These are phyloP conservation scores for Amanita inopinata DNA, from an alignment of 768 basidiomycete genomes.

Conservation along the genomic window DNA sequence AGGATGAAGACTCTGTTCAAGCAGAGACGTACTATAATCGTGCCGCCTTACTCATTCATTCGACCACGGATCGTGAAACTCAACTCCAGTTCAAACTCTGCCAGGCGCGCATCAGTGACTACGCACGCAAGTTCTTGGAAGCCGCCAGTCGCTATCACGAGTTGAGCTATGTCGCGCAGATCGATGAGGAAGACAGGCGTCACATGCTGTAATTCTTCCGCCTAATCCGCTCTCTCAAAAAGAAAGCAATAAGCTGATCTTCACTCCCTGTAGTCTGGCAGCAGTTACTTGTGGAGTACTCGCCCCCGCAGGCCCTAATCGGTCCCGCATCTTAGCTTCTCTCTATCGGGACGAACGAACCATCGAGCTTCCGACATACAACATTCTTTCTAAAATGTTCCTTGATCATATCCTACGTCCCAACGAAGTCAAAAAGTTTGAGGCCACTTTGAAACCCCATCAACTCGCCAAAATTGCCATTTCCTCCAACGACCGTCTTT, in stretches of 20 bases:
- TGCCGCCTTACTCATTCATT: constrained; percentile 82
- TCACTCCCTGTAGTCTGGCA: constrained; percentile 46
- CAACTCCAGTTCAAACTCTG: constrained; percentile 82
- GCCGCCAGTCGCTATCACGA: constrained; percentile 94
- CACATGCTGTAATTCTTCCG: constrained; percentile 69
- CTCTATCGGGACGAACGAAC: constrained; percentile 93
- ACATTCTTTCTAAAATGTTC: constrained; percentile 96
- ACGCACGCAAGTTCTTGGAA: constrained; percentile 85
- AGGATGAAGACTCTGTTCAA: constrained; percentile 94
- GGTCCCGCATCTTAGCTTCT: constrained; percentile 86
- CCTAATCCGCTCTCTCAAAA: not conserved
- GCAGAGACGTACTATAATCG: constrained; percentile 99
- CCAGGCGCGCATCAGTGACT: constrained; percentile 92
- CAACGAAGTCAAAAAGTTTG: constrained; percentile 83
- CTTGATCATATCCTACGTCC: constrained; percentile 93
- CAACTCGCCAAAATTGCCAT: constrained; percentile 89
- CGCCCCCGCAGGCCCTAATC: constrained; percentile 93
- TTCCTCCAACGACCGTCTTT: constrained; percentile 73
- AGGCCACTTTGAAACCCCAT: constrained; percentile 78
- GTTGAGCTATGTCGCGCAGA: constrained; percentile 80
- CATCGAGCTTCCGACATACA: constrained; percentile 65
- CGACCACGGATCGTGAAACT: constrained; percentile 69
- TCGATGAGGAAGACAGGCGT: constrained; percentile 88
- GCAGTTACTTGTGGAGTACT: constrained; percentile 96
- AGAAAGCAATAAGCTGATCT: constrained; percentile 7